Conservation (phyloP, 106 monocot species). For the Ottelia alismoides region DNA sequence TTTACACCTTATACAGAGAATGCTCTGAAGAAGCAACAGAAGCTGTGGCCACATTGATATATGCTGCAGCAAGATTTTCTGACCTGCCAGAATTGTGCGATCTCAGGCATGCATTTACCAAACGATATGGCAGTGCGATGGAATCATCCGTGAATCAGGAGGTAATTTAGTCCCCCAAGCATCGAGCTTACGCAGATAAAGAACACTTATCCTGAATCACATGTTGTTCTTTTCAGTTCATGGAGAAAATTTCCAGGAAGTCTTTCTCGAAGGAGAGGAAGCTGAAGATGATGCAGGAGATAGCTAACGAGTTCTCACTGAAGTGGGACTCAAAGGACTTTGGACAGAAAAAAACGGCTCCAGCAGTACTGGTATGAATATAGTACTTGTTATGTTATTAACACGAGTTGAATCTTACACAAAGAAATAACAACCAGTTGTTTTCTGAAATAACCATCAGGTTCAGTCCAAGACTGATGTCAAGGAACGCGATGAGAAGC, state of each 20-base stretch:
- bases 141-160: slow-evolving; percentile 41
- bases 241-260: slow-evolving; percentile 41
- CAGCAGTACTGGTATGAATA: too few species aligned
- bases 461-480: too few species aligned
- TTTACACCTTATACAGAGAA: slow-evolving; percentile 22
- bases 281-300: slow-evolving; percentile 54
- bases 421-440: too few species aligned
- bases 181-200: too few species aligned
- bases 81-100: slow-evolving; percentile 71
- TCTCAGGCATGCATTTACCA: slow-evolving; percentile 42
- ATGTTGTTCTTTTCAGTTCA: slow-evolving; percentile 11
- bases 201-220: too few species aligned
- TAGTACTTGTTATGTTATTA: too few species aligned
- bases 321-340: slow-evolving; percentile 37
- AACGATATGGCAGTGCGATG: slow-evolving; percentile 33
- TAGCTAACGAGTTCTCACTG: slow-evolving; percentile 55
- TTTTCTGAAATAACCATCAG: too few species aligned
- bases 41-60: slow-evolving; percentile 62
- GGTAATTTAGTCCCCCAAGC: too few species aligned
- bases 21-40: slow-evolving; percentile 60
- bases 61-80: slow-evolving; percentile 74
- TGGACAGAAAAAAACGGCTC: slow-evolving; percentile 15
- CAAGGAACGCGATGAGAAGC: too few species aligned
- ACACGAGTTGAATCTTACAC: too few species aligned
- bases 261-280: slow-evolving; percentile 53